Evolutionary conservation across 1,284 basidiomycete species (phyloP).

Genomic region (Leccinum cinnamomeum): DNA sequence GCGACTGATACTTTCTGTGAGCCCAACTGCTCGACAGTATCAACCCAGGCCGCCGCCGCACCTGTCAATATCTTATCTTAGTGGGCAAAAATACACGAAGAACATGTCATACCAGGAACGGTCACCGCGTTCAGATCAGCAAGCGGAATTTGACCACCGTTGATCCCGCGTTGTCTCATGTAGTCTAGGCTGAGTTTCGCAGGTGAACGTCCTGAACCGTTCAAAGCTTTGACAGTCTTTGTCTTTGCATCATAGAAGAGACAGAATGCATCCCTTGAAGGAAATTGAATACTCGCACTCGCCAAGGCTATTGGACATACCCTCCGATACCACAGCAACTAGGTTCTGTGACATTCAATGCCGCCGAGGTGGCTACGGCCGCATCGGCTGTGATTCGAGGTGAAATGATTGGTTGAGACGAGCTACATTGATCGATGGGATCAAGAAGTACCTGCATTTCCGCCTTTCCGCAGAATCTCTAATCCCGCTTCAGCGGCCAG

Average conservation of each 20-base stretch:
- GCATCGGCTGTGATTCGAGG: constrained; percentile 53
- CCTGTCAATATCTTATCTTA: constrained; percentile 44
- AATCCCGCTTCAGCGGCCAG: constrained; percentile 87
- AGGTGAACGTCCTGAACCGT: constrained; percentile 87
- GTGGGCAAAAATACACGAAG: not conserved
- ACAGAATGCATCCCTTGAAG: constrained; percentile 82
- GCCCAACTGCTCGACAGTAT: constrained; percentile 83
- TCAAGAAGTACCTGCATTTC: constrained; percentile 73
- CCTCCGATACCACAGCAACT: constrained; percentile 81
- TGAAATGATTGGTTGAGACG: not conserved
- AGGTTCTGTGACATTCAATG: constrained; percentile 87
- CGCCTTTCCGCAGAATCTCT: constrained; percentile 85
- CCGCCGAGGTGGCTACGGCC: constrained; percentile 81
- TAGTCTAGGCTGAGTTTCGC: constrained; percentile 78
- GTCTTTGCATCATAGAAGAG: constrained; percentile 85
- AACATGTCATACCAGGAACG: constrained; percentile 65
- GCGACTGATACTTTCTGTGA: constrained; percentile 76
- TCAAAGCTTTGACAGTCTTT: constrained; percentile 80
- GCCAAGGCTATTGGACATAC: constrained; percentile 39
- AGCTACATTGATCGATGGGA: not conserved
- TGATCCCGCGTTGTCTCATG: constrained; percentile 68
- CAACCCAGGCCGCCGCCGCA: constrained; percentile 91
- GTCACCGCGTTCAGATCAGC: constrained; percentile 87
- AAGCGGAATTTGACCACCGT: constrained; percentile 63
- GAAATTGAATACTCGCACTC: constrained; percentile 1